phyloP scores from a whole-genome alignment of 371 early-diverging fungal species.

The Smittium mucronatum region DNA sequence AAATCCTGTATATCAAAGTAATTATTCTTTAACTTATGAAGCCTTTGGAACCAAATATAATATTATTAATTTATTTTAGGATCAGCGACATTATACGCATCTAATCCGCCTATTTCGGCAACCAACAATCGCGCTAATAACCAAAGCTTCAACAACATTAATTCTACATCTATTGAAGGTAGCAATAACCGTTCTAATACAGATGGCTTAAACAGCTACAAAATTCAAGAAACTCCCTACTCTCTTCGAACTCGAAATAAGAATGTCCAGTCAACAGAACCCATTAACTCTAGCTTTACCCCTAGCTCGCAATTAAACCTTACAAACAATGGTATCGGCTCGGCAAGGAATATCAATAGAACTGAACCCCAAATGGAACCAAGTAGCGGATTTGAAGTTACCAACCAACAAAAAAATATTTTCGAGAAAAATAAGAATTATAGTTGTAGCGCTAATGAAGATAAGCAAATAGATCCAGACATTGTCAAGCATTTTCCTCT shows the following conservation, averaged over 20 bases:
- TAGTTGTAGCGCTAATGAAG: neutral
- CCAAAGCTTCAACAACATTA: no score
- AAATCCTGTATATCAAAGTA: neutral
- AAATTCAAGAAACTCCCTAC: no score
- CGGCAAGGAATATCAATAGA: neutral
- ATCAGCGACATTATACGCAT: no score
- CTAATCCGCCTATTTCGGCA: no score
- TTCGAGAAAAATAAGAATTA: neutral
- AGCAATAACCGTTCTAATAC: no score
- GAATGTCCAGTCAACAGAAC: no score
- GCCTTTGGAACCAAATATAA: neutral
- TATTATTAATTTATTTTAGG: no score
- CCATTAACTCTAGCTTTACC: neutral
- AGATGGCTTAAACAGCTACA: no score
- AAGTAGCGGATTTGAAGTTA: neutral
- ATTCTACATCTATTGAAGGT: no score
- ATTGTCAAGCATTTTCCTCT: slow-evolving; percentile 1
- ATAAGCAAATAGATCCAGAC: neutral
- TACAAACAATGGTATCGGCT: neutral
- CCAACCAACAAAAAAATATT: neutral
- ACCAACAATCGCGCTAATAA: no score
- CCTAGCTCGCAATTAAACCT: neutral
- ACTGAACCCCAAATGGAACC: neutral
- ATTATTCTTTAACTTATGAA: neutral
- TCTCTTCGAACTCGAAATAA: no score